A percentile compares a stretch with the other conserved stretches of the same genome.
Conservation (phyloP, 1,284 basidiomycete species). For the Wolfiporia cocos region DNA sequence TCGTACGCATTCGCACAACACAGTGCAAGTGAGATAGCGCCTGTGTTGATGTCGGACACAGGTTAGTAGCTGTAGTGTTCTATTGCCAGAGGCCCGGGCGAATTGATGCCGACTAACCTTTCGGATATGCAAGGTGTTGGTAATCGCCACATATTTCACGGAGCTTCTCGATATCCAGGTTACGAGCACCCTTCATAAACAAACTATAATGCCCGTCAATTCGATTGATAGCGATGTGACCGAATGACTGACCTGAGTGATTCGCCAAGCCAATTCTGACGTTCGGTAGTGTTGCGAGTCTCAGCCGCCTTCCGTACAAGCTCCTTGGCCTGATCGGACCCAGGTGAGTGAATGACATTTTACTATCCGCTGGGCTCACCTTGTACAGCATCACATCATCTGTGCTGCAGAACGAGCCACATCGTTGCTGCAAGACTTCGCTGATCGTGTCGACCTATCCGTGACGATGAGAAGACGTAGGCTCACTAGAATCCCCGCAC, state of each 20-base stretch:
- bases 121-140: constrained; percentile 75
- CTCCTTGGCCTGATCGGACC: constrained; percentile 94
- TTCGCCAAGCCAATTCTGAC: constrained; percentile 73
- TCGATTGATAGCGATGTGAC: background rate
- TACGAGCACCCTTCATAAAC: constrained; percentile 83
- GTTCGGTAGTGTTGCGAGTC: constrained; percentile 66
- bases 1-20: constrained; percentile 82
- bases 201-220: constrained; percentile 43
- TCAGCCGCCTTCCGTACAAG: constrained; percentile 88
- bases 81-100: too few relatives aligned
- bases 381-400: constrained; percentile 99
- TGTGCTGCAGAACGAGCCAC: constrained; percentile 95
- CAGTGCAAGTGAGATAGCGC: constrained; percentile 84
- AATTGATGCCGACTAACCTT: constrained; percentile 45
- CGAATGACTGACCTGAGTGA: constrained; percentile 63
- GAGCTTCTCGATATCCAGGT: constrained; percentile 81
- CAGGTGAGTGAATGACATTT: too few relatives aligned
- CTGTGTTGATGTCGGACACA: constrained; percentile 31
- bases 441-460: constrained; percentile 90
- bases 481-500: too few relatives aligned
- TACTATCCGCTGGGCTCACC: too few relatives aligned
- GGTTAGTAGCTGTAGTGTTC: too few relatives aligned
- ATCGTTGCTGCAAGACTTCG: constrained; percentile 89
- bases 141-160: constrained; percentile 85
- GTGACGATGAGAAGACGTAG: too few relatives aligned